These are phyloP conservation scores for Curvularia sp. DNA, from an alignment of 2,329 filamentous ascomycete species.

Conservation along the genomic window DNA sequence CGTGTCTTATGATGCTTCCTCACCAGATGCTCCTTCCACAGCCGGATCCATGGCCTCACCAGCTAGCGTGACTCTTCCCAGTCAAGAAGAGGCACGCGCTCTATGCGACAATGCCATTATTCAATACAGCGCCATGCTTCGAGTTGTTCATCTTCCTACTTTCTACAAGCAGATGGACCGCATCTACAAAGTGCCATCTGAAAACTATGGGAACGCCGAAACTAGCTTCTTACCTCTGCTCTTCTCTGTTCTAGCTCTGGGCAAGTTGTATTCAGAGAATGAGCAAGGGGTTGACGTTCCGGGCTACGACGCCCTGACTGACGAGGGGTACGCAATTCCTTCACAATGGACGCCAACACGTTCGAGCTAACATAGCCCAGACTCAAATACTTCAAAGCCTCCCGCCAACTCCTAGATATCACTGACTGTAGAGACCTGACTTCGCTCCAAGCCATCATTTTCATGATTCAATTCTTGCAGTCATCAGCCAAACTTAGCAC, in stretches of 20 bases:
- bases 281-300: conserved; percentile 48
- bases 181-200: conserved; percentile 72
- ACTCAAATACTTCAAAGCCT: conserved; percentile 59
- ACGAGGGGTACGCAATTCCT: conserved; percentile 53
- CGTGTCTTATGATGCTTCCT: conserved; percentile 70
- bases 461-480: conserved; percentile 63
- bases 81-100: conserved; percentile 63
- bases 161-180: conserved; percentile 80
- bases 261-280: conserved; percentile 56
- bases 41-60: conserved; percentile 51
- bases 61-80: conserved; percentile 68
- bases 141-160: conserved; percentile 80
- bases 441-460: conserved; percentile 60
- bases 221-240: conserved; percentile 58
- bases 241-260: conserved; percentile 58
- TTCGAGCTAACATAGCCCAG: conserved; percentile 37
- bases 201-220: conserved; percentile 56
- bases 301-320: conserved; percentile 56
- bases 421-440: conserved; percentile 61
- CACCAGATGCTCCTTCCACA: conserved; percentile 73
- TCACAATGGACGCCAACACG: too few relatives aligned
- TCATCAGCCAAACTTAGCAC: conserved; percentile 61
- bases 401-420: conserved; percentile 59
- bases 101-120: conserved; percentile 68
- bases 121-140: conserved; percentile 68